Base-by-base conservation (phyloP, 164 flowering plant genomes). In the Macadamia tetraphylla region DNA sequence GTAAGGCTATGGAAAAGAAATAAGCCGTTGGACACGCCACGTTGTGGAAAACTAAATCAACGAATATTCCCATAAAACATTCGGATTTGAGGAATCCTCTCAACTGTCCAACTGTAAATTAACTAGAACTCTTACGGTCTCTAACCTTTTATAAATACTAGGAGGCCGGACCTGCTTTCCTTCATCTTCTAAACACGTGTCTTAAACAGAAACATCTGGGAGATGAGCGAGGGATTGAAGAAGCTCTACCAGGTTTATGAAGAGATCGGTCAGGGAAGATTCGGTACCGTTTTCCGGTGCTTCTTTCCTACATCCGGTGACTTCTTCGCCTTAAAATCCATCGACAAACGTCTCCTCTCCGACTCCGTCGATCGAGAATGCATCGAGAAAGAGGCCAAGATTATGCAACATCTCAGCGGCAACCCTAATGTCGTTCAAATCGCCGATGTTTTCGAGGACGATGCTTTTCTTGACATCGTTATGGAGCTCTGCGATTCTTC, bases 201-300 rank as follows among this genome's bases (percentile, higher is more conserved):
- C 40, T 35, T 35, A 2, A 35, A 2, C 3, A 35, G 40, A 35
- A 35, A 35, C 40, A 2, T 35, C 2, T 15, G 42, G 30, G 49
- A 73, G 51, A 74, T 74, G 76, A 69, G 76, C 60, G 69, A 69
- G 57, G 44, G 69, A n/a, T 32, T 74, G 65, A 69, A 64, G 23
- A 70, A 62, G 65, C 79, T 80, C 30, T 89, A 85, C 76, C 81
- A 84, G 51, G 3, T 86, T 12, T 73, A 79, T 59, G 87, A 88
- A 44, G 93, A 86, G 67, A 81, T 90, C 76, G 93, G 93, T 52
- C 76, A 83, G 7, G 95, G 95, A 1, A 64, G 84, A 57, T 90
- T 90, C 77, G 96, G 92, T 32, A 77, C 81, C 23, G 84, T 90
- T 58, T 78, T 61, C 70, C 84, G 91, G 51, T 83, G 88, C 67